Conservation (phyloP, 106 monocot genomes). For the Chionographis japonica region DNA sequence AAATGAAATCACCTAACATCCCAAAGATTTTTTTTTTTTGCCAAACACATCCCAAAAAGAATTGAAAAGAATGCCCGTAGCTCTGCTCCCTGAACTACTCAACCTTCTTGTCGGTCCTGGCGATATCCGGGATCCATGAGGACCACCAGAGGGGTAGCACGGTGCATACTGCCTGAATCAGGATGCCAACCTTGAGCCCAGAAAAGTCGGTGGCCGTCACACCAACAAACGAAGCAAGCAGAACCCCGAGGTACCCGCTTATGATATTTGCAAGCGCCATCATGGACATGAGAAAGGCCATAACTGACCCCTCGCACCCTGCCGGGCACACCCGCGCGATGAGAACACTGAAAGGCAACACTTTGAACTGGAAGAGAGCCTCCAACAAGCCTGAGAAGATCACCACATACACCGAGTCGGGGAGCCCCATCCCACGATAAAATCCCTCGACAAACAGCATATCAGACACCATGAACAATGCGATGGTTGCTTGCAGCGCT, state of each 20-base stretch:
- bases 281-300: constrained; percentile 78
- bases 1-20: not conserved
- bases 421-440: constrained; percentile 41
- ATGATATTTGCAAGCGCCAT: constrained; percentile 49
- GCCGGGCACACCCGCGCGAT: constrained; percentile 60
- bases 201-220: constrained; percentile 46
- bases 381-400: constrained; percentile 71
- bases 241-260: constrained; percentile 75
- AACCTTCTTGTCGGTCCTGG: constrained; percentile 32
- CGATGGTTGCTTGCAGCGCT: constrained; percentile 33
- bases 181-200: constrained; percentile 30
- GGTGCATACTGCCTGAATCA: constrained; percentile 46
- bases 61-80: not conserved
- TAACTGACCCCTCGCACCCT: constrained; percentile 78
- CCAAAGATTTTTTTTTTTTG: no score
- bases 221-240: constrained; percentile 34
- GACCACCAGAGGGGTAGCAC: constrained; percentile 45
- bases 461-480: constrained; percentile 61
- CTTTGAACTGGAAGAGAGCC: constrained; percentile 48
- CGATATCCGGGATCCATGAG: constrained; percentile 40
- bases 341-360: constrained; percentile 63
- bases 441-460: constrained; percentile 54
- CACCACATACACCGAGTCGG: constrained; percentile 50
- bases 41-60: not conserved
- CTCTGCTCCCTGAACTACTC: constrained; percentile 13